Percentiles rank a stretch among this genome's conserved stretches.
Conservation (phyloP, 1,284 basidiomycete genomes). For the Ustilago tritici region DNA sequence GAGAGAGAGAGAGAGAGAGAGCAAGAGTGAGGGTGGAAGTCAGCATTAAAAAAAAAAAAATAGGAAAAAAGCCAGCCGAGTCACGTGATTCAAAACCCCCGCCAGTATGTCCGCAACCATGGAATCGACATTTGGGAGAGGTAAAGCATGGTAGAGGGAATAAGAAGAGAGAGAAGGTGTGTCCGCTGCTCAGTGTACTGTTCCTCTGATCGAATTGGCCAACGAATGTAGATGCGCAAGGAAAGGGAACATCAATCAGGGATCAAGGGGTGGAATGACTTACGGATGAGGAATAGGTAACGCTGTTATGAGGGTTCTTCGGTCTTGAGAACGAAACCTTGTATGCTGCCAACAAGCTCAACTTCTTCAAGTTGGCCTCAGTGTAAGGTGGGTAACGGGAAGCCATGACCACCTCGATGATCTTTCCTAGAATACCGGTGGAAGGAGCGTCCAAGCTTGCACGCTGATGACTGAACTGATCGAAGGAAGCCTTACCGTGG, state of each 20-base stretch:
- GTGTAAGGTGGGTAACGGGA: constrained; percentile 70
- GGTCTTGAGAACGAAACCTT: constrained; percentile 54
- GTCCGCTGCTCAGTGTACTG: constrained; percentile 48
- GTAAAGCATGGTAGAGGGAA: background rate
- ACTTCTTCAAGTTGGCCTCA: constrained; percentile 53
- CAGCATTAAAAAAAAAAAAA: background rate
- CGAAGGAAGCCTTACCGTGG: constrained; percentile 72
- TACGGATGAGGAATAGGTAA: constrained; percentile 40
- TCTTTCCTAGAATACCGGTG: constrained; percentile 62
- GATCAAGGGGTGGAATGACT: constrained; percentile 17
- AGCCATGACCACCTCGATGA: constrained; percentile 69
- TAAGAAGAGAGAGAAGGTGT: constrained; percentile 3
- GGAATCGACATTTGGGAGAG: background rate
- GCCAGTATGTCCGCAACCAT: constrained; percentile 9
- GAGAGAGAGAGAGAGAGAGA: background rate
- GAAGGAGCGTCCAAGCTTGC: constrained; percentile 72
- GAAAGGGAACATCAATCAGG: background rate
- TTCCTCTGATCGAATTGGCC: background rate
- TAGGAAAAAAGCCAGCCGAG: constrained; percentile 2
- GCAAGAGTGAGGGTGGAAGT: constrained; percentile 6
- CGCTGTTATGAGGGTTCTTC: constrained; percentile 55
- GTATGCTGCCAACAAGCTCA: constrained; percentile 47
- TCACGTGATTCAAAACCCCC: constrained; percentile 29
- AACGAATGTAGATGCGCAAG: background rate
- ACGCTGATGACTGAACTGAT: constrained; percentile 73